phyloP scores from a whole-genome alignment of 2,329 filamentous ascomycete genomes.

The Trichoderma sp. region DNA sequence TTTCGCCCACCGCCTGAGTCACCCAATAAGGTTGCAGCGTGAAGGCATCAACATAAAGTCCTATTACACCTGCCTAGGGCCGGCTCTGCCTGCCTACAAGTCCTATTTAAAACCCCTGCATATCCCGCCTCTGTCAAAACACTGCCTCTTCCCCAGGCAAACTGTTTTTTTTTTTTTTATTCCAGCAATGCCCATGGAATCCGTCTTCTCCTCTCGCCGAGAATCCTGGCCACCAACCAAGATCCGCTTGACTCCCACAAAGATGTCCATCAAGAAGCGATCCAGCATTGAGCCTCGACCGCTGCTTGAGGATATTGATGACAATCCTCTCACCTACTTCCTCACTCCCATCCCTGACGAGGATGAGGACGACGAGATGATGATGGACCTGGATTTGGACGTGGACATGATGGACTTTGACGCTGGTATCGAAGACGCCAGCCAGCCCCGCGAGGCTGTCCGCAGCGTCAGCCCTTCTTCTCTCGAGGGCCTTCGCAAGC shows the following conservation, averaged over 20 bases:
- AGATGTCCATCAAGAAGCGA: constrained; percentile 34
- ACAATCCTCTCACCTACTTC: constrained; percentile 59
- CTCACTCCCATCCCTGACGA: constrained; percentile 51
- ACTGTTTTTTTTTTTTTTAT: too few relatives aligned
- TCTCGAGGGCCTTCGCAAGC: constrained; percentile 53
- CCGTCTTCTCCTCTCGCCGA: constrained; percentile 39
- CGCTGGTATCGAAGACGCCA: constrained; percentile 58
- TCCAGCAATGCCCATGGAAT: constrained; percentile 40
- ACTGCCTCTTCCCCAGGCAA: constrained; percentile 1
- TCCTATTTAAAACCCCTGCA: constrained; percentile 16
- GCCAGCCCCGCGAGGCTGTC: constrained; percentile 48
- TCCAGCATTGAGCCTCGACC: constrained; percentile 44
- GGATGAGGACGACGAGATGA: constrained; percentile 47
- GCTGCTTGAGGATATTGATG: constrained; percentile 52
- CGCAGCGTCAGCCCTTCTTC: constrained; percentile 60
- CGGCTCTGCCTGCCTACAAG: constrained; percentile 1
- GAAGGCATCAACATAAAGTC: constrained; percentile 16
- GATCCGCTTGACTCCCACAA: constrained; percentile 47
- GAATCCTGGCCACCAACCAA: constrained; percentile 58
- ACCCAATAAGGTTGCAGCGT: constrained; percentile 1
- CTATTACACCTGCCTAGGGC: neutral
- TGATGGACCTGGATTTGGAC: constrained; percentile 38
- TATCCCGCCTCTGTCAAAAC: neutral
- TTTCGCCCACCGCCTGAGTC: constrained; percentile 11
- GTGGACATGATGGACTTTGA: constrained; percentile 55